phyloP scores from a whole-genome alignment of 108 stramenopile species.

The Skeletonema costatum region DNA sequence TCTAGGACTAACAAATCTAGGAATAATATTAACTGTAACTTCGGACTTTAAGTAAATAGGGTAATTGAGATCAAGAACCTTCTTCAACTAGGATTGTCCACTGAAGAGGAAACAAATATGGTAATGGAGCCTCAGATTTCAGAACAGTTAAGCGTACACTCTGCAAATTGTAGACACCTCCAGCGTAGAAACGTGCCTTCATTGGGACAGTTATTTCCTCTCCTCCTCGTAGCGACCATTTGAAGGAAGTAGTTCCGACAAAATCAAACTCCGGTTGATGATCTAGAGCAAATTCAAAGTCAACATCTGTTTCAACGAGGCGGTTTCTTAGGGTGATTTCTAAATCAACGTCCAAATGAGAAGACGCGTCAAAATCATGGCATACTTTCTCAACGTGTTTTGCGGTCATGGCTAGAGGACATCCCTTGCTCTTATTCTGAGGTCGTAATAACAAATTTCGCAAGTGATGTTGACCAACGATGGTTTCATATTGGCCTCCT shows the following conservation, averaged over 20 bases:
- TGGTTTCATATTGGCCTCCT: constrained; percentile 10
- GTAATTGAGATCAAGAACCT: not conserved
- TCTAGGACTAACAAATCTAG: not conserved
- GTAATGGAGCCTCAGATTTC: constrained; percentile 22
- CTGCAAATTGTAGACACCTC: constrained; percentile 80
- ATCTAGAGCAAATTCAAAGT: constrained; percentile 65
- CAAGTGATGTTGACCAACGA: constrained; percentile 70
- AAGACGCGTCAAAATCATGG: constrained; percentile 58
- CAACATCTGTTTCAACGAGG: constrained; percentile 54
- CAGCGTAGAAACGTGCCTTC: constrained; percentile 55
- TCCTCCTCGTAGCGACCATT: constrained; percentile 48
- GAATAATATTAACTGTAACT: not conserved
- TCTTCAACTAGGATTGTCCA: constrained; percentile 54
- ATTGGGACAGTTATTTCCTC: constrained; percentile 65
- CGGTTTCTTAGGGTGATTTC: constrained; percentile 63
- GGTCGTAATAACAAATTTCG: constrained; percentile 60
- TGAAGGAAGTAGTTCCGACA: constrained; percentile 54
- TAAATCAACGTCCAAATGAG: constrained; percentile 49
- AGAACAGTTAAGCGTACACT: constrained; percentile 43
- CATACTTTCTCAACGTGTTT: constrained; percentile 50
- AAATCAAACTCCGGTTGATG: constrained; percentile 59
- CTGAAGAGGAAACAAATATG: constrained; percentile 53
- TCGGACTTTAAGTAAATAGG: not conserved
- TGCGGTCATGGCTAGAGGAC: constrained; percentile 67
- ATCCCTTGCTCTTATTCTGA: constrained; percentile 47